These are phyloP conservation scores for Phytomonas sp. DNA, from an alignment of 208 protist genomes.

Conservation along the genomic window DNA sequence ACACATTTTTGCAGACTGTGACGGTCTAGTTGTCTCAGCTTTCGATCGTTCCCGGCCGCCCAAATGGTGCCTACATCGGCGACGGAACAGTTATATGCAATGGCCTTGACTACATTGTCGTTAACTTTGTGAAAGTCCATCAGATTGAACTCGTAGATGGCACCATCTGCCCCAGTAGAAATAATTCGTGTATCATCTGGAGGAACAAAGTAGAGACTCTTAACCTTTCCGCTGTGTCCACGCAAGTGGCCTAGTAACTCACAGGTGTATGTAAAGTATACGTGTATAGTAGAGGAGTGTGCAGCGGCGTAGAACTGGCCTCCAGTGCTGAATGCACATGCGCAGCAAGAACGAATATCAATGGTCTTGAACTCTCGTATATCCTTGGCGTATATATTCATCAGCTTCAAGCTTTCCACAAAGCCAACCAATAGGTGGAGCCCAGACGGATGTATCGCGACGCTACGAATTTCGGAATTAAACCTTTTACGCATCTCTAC, in stretches of 20 bases:
- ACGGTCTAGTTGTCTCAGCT: slow-evolving; percentile 85
- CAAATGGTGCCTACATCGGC: slow-evolving; percentile 84
- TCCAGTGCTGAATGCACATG: slow-evolving; percentile 92
- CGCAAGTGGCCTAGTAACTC: slow-evolving; percentile 92
- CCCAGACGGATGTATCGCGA: slow-evolving; percentile 94
- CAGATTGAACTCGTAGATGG: slow-evolving; percentile 93
- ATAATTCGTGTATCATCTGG: slow-evolving; percentile 91
- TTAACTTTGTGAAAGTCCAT: slow-evolving; percentile 88
- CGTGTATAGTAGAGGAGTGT: slow-evolving; percentile 93
- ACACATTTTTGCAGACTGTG: slow-evolving; percentile 39
- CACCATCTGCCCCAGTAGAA: slow-evolving; percentile 91
- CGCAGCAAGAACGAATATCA: slow-evolving; percentile 87
- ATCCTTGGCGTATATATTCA: slow-evolving; percentile 95
- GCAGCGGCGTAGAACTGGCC: slow-evolving; percentile 95
- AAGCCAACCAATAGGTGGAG: slow-evolving; percentile 93
- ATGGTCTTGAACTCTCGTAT: slow-evolving; percentile 92
- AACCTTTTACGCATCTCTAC: slow-evolving; percentile 91
- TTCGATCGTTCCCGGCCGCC: slow-evolving; percentile 91
- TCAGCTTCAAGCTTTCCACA: slow-evolving; percentile 91
- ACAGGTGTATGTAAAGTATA: slow-evolving; percentile 95
- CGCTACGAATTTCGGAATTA: slow-evolving; percentile 85
- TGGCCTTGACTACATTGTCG: slow-evolving; percentile 90
- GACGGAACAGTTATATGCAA: slow-evolving; percentile 87
- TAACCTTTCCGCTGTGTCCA: slow-evolving; percentile 93
- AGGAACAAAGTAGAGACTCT: slow-evolving; percentile 77